Evolutionary conservation across 192 early-diverging fungal species (phyloP).

Genomic region (Pilobolus umbonatus): DNA sequence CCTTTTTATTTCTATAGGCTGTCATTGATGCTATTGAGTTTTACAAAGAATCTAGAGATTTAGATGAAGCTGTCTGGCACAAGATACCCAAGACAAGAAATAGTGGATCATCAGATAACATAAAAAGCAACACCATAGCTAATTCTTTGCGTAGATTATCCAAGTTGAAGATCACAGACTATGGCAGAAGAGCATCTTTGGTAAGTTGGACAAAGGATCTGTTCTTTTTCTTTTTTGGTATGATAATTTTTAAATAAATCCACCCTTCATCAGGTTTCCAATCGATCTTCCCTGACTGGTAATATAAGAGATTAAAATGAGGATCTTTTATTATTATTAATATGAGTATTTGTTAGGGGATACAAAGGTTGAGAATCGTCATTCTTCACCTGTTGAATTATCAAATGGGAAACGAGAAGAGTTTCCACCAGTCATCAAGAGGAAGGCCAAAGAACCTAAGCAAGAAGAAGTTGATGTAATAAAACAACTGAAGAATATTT

Average conservation of each 20-base stretch:
- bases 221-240: not conserved
- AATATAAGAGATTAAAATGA: too few species aligned
- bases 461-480: conserved; percentile 68
- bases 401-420: too few species aligned
- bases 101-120: not conserved
- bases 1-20: conserved; percentile 38
- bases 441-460: conserved; percentile 16
- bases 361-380: too few species aligned
- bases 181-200: conserved; percentile 2
- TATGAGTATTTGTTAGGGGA: too few species aligned
- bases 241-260: not conserved
- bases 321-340: too few species aligned
- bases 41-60: conserved; percentile 55
- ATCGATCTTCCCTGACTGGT: conserved; percentile 7
- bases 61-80: conserved; percentile 28
- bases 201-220: too few species aligned
- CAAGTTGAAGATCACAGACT: conserved; percentile 5
- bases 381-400: too few species aligned
- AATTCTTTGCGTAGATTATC: conserved; percentile 11
- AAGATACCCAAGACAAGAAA: conserved; percentile 22
- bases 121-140: conserved; percentile 5
- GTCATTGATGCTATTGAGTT: conserved; percentile 80
- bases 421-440: conserved; percentile 15
- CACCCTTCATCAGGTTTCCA: not conserved
- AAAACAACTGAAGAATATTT: conserved; percentile 75